A percentile compares a stretch with the other conserved stretches of the same genome.
These are phyloP conservation scores for Haberlea rhodopensis DNA, from an alignment of 257 asterid genomes.

Conservation along the genomic window DNA sequence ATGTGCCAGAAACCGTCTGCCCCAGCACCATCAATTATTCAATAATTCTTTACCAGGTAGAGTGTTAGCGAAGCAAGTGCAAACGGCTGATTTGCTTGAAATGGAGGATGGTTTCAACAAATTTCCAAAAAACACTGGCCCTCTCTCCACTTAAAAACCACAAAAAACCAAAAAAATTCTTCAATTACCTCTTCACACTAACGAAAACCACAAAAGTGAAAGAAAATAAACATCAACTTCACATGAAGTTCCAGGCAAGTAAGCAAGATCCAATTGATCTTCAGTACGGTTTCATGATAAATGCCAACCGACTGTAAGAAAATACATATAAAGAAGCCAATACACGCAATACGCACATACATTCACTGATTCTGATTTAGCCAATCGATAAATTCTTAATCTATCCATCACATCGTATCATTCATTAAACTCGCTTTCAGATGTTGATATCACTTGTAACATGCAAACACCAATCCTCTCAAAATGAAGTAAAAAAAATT, in stretches of 20 bases:
- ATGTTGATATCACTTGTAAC: slow-evolving; percentile 10
- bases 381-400: slow-evolving; percentile 2
- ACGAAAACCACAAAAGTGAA: too few relatives aligned
- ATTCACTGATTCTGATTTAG: slow-evolving; percentile 31
- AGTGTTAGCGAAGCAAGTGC: too few relatives aligned
- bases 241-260: slow-evolving; percentile 13
- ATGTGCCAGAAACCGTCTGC: too few relatives aligned
- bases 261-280: slow-evolving; percentile 8
- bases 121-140: background rate
- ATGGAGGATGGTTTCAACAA: slow-evolving; percentile 1
- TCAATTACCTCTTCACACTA: slow-evolving; percentile 1
- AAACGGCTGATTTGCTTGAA: slow-evolving; percentile 8
- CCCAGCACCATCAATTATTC: slow-evolving; percentile 1
- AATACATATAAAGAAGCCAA: slow-evolving; percentile 14
- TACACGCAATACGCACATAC: slow-evolving; percentile 15
- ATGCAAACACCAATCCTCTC: too few relatives aligned
- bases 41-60: too few relatives aligned
- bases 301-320: background rate
- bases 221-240: slow-evolving; percentile 6
- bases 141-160: too few relatives aligned
- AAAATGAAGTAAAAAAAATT: slow-evolving; percentile 13
- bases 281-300: background rate
- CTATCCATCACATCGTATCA: slow-evolving; percentile 4
- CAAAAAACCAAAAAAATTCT: background rate
- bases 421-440: slow-evolving; percentile 17